Percentiles rank a stretch among this genome's conserved stretches.
Conservation (phyloP, 2,329 filamentous ascomycete genomes). For the Taxawa tesnikishii region DNA sequence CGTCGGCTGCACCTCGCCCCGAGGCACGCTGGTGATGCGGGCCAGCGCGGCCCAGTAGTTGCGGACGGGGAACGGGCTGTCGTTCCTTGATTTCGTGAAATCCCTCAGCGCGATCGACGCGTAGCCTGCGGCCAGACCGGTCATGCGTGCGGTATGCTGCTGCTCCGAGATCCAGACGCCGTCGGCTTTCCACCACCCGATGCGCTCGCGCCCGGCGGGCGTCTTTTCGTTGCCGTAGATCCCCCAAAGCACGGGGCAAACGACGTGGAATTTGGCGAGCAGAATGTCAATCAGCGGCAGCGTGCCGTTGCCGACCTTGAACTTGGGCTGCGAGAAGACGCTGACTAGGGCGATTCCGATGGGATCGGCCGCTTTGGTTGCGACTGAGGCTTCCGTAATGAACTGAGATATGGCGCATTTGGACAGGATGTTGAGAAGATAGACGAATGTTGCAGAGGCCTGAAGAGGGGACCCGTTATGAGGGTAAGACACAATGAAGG, state of each 20-base stretch:
- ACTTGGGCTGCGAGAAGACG: constrained; percentile 56
- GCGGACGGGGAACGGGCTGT: constrained; percentile 63
- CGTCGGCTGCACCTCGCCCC: constrained; percentile 33
- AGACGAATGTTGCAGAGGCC: constrained; percentile 56
- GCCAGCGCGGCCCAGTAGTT: constrained; percentile 77
- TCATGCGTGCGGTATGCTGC: constrained; percentile 71
- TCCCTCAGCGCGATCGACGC: constrained; percentile 73
- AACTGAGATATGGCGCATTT: constrained; percentile 60
- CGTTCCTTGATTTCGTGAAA: constrained; percentile 55
- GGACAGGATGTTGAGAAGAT: constrained; percentile 63
- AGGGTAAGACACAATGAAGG: constrained; percentile 30
- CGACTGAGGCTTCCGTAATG: constrained; percentile 25
- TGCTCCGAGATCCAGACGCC: constrained; percentile 51
- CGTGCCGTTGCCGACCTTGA: constrained; percentile 50
- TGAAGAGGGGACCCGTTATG: constrained; percentile 27
- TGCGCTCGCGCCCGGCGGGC: constrained; percentile 48
- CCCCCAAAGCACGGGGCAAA: constrained; percentile 78
- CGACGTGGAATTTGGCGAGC: constrained; percentile 70
- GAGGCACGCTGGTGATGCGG: constrained; percentile 62
- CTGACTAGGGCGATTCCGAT: constrained; percentile 66
- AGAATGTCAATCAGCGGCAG: constrained; percentile 63
- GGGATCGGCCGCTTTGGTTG: constrained; percentile 49
- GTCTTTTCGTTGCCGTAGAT: constrained; percentile 65
- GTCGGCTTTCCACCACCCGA: constrained; percentile 57
- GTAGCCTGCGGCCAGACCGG: constrained; percentile 71